Evolutionary conservation across 1,139 yeast genomes (phyloP).

Genomic region (Maudiozyma humilis): DNA sequence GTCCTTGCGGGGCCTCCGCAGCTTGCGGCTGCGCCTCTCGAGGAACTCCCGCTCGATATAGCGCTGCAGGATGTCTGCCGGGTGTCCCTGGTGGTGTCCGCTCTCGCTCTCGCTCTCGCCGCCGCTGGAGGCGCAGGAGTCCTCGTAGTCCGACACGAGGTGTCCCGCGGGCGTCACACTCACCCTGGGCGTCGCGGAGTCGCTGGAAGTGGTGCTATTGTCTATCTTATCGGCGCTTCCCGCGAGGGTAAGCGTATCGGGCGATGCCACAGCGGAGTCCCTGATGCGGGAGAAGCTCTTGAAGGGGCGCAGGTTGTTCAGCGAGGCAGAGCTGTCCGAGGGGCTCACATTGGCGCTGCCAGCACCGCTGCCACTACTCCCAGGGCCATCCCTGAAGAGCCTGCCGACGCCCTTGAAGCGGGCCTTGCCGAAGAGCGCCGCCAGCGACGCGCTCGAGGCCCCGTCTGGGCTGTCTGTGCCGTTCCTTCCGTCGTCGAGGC

Average conservation of each 20-base stretch:
- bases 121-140: not conserved
- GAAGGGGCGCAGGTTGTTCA: not conserved
- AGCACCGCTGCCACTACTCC: not conserved
- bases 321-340: not conserved
- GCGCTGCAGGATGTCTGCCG: constrained; percentile 2
- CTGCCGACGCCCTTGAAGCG: constrained; percentile 13
- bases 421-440: constrained; percentile 14
- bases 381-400: constrained; percentile 7
- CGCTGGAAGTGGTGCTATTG: no score
- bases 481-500: no score
- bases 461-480: not conserved
- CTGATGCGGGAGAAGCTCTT: not conserved
- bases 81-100: constrained; percentile 1
- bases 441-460: constrained; percentile 11
- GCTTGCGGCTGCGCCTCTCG: not conserved
- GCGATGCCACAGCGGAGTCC: not conserved
- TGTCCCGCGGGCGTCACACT: not conserved
- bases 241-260: not conserved
- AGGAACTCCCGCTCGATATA: not conserved
- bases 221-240: not conserved
- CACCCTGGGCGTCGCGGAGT: not conserved
- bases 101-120: not conserved
- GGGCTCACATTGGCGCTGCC: no score
- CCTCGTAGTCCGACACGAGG: not conserved
- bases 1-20: not conserved